Evolutionary conservation across 371 early-diverging fungal genomes (phyloP).

Genomic region (Massospora cicadina): DNA sequence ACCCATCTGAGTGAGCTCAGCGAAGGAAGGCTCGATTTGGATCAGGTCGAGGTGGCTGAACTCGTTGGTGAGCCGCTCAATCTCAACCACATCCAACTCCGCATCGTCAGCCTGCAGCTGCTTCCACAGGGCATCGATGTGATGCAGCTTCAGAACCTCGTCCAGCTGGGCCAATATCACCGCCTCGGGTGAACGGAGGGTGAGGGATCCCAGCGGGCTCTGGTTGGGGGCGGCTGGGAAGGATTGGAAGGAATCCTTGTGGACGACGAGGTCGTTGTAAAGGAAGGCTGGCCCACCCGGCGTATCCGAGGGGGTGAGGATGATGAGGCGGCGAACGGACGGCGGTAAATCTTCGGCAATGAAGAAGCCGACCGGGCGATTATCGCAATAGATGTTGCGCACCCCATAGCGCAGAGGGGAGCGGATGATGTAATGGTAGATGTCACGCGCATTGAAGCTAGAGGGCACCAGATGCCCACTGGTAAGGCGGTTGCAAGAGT

Average conservation of each 20-base stretch:
- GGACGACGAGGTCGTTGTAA: background rate
- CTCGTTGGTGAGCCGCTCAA: background rate
- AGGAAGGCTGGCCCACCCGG: background rate
- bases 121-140: background rate
- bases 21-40: background rate
- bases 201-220: background rate
- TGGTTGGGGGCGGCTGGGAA: background rate
- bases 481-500: background rate
- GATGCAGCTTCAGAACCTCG: background rate
- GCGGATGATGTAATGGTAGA: slow-evolving; percentile 2
- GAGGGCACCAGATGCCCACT: background rate
- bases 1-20: background rate
- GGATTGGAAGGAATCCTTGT: background rate
- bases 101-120: background rate
- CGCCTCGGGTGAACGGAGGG: background rate
- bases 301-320: background rate
- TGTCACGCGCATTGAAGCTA: background rate
- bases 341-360: background rate
- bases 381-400: background rate
- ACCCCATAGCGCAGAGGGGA: background rate
- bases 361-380: slow-evolving; percentile 8
- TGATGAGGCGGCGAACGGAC: background rate
- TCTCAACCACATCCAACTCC: background rate
- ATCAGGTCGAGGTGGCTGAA: slow-evolving; percentile 7
- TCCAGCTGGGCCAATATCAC: background rate